A percentile compares a stretch with the other conserved stretches of the same genome.
Conservation (phyloP, 2,329 filamentous ascomycete species). For the Metarhizium robertsii region DNA sequence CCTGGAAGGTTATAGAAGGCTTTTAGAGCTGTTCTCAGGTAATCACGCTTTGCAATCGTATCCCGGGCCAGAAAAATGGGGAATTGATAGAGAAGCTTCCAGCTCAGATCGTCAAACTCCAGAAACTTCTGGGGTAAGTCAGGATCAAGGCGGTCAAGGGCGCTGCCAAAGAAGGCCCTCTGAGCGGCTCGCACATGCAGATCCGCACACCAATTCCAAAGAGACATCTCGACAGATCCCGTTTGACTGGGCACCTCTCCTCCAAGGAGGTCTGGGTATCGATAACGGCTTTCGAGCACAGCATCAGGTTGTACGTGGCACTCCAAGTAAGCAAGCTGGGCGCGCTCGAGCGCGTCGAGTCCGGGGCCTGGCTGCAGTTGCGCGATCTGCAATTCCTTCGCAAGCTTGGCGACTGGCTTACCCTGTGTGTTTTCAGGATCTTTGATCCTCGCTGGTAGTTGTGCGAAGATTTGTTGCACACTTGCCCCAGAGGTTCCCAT, state of each 20-base stretch:
- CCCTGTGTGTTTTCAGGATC: too few species aligned
- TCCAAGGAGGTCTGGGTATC: too few species aligned
- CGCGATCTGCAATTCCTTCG: background rate
- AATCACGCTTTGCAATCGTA: conserved; percentile 9
- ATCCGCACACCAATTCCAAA: background rate
- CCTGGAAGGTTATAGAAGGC: too few species aligned
- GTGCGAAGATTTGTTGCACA: conserved; percentile 9
- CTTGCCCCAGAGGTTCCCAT: conserved; percentile 10
- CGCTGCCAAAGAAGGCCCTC: too few species aligned
- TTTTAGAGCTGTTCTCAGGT: background rate
- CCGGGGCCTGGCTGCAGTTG: too few species aligned
- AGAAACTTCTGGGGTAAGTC: conserved; percentile 9
- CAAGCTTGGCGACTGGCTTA: background rate
- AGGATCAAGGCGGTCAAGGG: conserved; percentile 11
- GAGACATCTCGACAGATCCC: conserved; percentile 3
- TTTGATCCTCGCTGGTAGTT: background rate
- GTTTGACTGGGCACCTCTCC: conserved; percentile 8
- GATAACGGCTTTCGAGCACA: too few species aligned
- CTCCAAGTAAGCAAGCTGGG: too few species aligned
- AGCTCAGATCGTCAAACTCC: conserved; percentile 16
- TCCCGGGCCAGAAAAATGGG: conserved; percentile 11
- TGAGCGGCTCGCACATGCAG: too few species aligned
- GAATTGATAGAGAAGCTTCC: conserved; percentile 19
- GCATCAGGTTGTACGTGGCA: too few species aligned
- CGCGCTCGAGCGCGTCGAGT: too few species aligned